These are phyloP conservation scores for Neurospora sp. DNA, from an alignment of 495 filamentous ascomycete genomes.

Conservation along the genomic window DNA sequence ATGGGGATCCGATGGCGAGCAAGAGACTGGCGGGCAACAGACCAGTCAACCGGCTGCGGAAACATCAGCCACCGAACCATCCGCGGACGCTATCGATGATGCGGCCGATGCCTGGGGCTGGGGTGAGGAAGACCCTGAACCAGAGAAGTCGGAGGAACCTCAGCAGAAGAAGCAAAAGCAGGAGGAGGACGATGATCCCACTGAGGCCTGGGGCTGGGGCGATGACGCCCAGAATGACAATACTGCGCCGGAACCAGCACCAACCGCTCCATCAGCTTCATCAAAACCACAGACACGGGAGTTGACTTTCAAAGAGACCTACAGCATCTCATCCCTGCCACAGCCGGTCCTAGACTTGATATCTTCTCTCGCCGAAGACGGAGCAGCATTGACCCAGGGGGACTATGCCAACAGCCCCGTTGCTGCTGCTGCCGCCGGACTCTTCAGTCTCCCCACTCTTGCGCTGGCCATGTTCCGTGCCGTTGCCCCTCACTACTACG, in stretches of 20 bases:
- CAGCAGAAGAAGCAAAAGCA: constrained; percentile 14
- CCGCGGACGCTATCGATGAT: constrained; percentile 33
- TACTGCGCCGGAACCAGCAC: background rate
- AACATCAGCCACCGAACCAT: background rate
- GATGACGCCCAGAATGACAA: constrained; percentile 36
- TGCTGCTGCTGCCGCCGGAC: constrained; percentile 58
- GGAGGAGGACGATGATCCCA: constrained; percentile 42
- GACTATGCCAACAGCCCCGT: constrained; percentile 37
- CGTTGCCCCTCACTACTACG: constrained; percentile 72
- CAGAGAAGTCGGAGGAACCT: constrained; percentile 10
- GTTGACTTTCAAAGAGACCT: constrained; percentile 74
- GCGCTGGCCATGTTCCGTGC: constrained; percentile 88
- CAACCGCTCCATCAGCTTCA: constrained; percentile 10
- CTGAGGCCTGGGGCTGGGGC: constrained; percentile 67
- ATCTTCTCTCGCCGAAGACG: constrained; percentile 58
- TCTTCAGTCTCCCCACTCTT: constrained; percentile 74
- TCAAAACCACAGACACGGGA: constrained; percentile 26
- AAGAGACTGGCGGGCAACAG: constrained; percentile 15
- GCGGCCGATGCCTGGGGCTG: constrained; percentile 50
- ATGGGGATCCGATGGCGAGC: constrained; percentile 53
- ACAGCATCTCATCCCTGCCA: constrained; percentile 79
- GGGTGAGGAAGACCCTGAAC: constrained; percentile 42
- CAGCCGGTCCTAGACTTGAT: constrained; percentile 65
- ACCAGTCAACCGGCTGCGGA: constrained; percentile 12
- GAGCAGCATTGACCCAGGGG: constrained; percentile 46